Evolutionary conservation across 179 eudicot genomes (phyloP).

Genomic region (Silene vulgaris): DNA sequence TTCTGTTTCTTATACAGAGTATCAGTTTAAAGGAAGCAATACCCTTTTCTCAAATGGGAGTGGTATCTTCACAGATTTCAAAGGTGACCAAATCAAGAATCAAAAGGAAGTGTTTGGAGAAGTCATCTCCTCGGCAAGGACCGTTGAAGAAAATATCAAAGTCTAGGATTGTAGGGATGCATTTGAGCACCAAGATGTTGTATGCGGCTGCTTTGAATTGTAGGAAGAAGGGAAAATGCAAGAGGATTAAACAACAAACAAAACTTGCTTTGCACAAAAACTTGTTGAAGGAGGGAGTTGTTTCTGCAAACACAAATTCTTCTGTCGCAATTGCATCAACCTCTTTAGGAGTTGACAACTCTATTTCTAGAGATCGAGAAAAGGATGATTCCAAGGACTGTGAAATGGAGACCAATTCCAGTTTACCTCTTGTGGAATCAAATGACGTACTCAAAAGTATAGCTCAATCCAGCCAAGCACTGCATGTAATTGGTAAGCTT

Average conservation of each 20-base stretch:
- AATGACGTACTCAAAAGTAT: slow-evolving; percentile 28
- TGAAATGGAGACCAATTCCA: background rate
- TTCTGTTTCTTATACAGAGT: background rate
- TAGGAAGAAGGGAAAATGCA: slow-evolving; percentile 52
- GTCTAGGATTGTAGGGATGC: slow-evolving; percentile 30
- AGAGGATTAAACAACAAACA: slow-evolving; percentile 30
- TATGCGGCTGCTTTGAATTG: slow-evolving; percentile 37
- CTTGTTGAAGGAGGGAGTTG: slow-evolving; percentile 22
- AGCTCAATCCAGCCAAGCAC: slow-evolving; percentile 27
- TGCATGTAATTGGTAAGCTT: slow-evolving; percentile 28
- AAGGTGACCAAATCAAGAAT: slow-evolving; percentile 22
- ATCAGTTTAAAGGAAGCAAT: background rate
- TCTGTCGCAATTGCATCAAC: slow-evolving; percentile 29
- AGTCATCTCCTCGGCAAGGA: slow-evolving; percentile 10
- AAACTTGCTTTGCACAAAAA: slow-evolving; percentile 24
- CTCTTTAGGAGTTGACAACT: slow-evolving; percentile 27
- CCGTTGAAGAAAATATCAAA: slow-evolving; percentile 34
- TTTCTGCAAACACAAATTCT: slow-evolving; percentile 33
- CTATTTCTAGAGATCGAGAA: slow-evolving; percentile 17
- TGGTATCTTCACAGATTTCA: slow-evolving; percentile 6
- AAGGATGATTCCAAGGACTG: slow-evolving; percentile 19
- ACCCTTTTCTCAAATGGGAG: slow-evolving; percentile 19
- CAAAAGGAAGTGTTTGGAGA: slow-evolving; percentile 9
- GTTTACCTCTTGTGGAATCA: slow-evolving; percentile 1
- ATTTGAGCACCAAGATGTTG: slow-evolving; percentile 57